These are phyloP conservation scores for Pisolithus microcarpus DNA, from an alignment of 768 basidiomycete species.

Conservation along the genomic window DNA sequence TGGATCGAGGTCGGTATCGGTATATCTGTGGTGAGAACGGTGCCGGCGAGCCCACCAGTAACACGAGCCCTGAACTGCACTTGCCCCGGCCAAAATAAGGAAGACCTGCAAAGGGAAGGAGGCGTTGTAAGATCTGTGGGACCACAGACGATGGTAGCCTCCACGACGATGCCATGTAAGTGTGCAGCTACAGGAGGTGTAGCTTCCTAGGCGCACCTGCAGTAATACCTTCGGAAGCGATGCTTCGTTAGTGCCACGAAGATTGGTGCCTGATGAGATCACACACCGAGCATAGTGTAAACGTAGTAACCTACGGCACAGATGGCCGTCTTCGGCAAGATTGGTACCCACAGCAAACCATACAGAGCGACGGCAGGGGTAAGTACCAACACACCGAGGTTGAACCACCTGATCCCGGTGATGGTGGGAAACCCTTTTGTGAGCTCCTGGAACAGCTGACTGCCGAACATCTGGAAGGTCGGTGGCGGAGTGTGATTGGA, in stretches of 20 bases:
- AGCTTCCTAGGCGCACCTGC: conserved; percentile 30
- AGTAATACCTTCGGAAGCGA: conserved; percentile 37
- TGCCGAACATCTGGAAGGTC: conserved; percentile 7
- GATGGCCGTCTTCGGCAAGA: conserved; percentile 44
- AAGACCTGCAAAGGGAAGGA: conserved; percentile 62
- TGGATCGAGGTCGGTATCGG: conserved; percentile 81
- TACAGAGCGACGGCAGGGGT: conserved; percentile 68
- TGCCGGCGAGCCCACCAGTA: conserved; percentile 84
- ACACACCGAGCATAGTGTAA: conserved; percentile 77
- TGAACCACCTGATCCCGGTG: conserved; percentile 68
- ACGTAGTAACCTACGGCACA: conserved; percentile 71
- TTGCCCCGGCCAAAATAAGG: conserved; percentile 67
- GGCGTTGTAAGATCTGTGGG: conserved; percentile 78
- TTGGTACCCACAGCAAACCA: conserved; percentile 48
- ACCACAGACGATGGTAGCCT: conserved; percentile 84
- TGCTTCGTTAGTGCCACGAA: conserved; percentile 10
- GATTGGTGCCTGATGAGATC: conserved; percentile 3
- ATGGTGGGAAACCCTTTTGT: conserved; percentile 38
- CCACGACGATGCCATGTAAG: conserved; percentile 5
- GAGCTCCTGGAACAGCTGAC: conserved; percentile 9
- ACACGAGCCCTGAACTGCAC: conserved; percentile 82
- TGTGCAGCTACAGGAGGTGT: background rate
- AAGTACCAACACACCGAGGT: conserved; percentile 57
- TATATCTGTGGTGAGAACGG: conserved; percentile 78
- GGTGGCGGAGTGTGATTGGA: background rate